phyloP scores from a whole-genome alignment of 108 stramenopile genomes.

The Discostella pseudostelligera region DNA sequence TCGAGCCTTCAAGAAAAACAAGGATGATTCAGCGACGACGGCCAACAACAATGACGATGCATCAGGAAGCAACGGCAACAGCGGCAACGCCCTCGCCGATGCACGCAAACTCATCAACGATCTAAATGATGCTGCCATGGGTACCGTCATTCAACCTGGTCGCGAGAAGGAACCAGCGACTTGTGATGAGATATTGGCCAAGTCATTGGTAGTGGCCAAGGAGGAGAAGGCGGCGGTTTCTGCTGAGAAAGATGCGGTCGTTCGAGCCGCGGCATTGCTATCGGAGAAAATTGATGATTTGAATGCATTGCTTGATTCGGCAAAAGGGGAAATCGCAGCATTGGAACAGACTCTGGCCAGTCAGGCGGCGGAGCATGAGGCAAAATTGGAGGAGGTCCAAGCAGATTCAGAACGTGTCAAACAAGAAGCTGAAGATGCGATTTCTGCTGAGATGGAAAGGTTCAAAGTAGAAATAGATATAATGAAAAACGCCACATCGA shows the following conservation, averaged over 20 bases:
- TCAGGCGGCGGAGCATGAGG: constrained; percentile 4
- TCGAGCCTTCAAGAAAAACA: constrained; percentile 2
- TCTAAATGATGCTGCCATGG: constrained; percentile 41
- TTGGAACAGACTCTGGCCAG: background rate
- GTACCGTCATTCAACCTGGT: constrained; percentile 34
- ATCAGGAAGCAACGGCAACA: background rate
- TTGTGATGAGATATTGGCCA: constrained; percentile 52
- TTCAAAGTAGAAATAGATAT: constrained; percentile 22
- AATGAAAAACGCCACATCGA: constrained; percentile 22
- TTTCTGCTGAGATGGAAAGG: constrained; percentile 20
- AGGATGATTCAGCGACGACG: background rate
- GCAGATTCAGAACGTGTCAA: background rate
- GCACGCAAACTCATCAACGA: constrained; percentile 37
- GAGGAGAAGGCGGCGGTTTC: constrained; percentile 48
- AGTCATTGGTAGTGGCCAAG: constrained; percentile 46
- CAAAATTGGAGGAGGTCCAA: background rate
- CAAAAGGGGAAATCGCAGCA: constrained; percentile 18
- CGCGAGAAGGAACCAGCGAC: constrained; percentile 40
- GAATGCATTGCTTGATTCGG: constrained; percentile 17
- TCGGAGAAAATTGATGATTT: constrained; percentile 40
- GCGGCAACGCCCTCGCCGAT: constrained; percentile 28
- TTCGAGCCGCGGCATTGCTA: constrained; percentile 30
- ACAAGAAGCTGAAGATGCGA: constrained; percentile 10
- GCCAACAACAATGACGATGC: background rate
- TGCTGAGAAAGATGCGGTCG: constrained; percentile 36